These are phyloP conservation scores for Yamadazyma tumulicola DNA, from an alignment of 805 yeast species.

Conservation along the genomic window DNA sequence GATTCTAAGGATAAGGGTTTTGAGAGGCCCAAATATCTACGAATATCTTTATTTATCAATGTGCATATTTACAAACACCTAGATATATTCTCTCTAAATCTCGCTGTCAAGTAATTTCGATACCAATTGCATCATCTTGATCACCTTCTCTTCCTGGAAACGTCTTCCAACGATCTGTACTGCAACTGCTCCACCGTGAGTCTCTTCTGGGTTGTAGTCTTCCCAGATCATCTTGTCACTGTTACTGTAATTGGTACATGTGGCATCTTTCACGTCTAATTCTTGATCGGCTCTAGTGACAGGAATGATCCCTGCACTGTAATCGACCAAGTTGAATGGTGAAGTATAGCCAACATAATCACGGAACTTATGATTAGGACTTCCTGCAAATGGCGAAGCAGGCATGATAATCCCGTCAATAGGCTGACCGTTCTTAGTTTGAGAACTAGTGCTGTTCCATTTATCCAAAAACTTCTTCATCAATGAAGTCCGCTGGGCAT, in stretches of 20 bases:
- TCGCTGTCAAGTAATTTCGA: slow-evolving; percentile 4
- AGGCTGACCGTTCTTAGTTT: slow-evolving; percentile 52
- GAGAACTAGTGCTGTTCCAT: slow-evolving; percentile 50
- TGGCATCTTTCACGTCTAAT: slow-evolving; percentile 26
- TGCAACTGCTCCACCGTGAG: slow-evolving; percentile 51
- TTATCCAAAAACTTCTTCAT: slow-evolving; percentile 54
- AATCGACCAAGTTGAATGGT: slow-evolving; percentile 66
- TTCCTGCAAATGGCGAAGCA: slow-evolving; percentile 66
- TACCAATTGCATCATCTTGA: slow-evolving; percentile 41
- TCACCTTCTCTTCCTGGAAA: slow-evolving; percentile 54
- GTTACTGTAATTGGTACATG: slow-evolving; percentile 39
- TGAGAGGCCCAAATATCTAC: no score
- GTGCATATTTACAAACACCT: no score
- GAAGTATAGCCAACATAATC: slow-evolving; percentile 62
- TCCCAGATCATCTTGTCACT: slow-evolving; percentile 47
- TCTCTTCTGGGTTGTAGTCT: slow-evolving; percentile 45
- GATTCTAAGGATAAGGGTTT: no score
- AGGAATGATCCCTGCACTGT: slow-evolving; percentile 59
- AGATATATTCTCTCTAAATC: no score
- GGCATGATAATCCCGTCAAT: slow-evolving; percentile 45
- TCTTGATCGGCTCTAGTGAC: slow-evolving; percentile 52
- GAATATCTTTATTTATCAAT: no score
- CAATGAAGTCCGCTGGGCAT: slow-evolving; percentile 53
- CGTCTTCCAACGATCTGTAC: slow-evolving; percentile 53
- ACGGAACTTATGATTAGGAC: slow-evolving; percentile 60